A percentile compares a stretch with the other conserved stretches of the same genome.
Conservation (phyloP, 805 yeast genomes). For the Wickerhamiella dianesei region DNA sequence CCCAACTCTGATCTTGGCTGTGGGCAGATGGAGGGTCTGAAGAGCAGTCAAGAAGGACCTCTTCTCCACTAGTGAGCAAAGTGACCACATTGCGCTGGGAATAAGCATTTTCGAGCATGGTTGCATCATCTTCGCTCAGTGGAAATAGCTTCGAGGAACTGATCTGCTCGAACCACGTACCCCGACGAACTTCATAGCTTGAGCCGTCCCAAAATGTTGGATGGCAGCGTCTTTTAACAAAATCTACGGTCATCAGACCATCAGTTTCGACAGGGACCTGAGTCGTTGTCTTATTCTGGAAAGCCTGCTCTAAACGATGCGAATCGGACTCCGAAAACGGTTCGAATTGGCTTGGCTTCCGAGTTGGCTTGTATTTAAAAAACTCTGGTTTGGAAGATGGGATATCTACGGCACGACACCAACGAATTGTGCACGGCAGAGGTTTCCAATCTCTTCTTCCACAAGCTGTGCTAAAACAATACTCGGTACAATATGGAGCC, state of each 20-base stretch:
- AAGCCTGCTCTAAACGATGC: constrained; percentile 41
- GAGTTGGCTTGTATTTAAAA: constrained; percentile 37
- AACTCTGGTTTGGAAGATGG: constrained; percentile 58
- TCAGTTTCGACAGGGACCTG: constrained; percentile 66
- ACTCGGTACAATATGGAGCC: neutral
- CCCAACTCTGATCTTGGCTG: neutral
- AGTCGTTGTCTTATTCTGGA: constrained; percentile 5
- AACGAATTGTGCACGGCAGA: constrained; percentile 21
- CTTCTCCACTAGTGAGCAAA: neutral
- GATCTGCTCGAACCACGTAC: constrained; percentile 57
- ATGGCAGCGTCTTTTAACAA: constrained; percentile 37
- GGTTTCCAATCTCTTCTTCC: neutral
- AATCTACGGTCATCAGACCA: constrained; percentile 57
- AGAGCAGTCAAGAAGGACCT: neutral
- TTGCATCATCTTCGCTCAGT: constrained; percentile 21
- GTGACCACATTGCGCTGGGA: too few relatives aligned
- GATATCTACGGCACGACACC: constrained; percentile 79
- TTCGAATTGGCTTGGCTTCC: constrained; percentile 41
- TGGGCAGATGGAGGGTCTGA: neutral
- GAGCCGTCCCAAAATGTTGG: constrained; percentile 91
- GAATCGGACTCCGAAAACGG: constrained; percentile 59
- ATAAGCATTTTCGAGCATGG: neutral
- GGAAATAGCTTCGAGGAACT: constrained; percentile 35
- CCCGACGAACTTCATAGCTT: constrained; percentile 65
- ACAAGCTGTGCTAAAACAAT: neutral